Percentiles rank a stretch among this genome's conserved stretches.
These are phyloP conservation scores for Chrysoporthe cubensis DNA, from an alignment of 2,329 filamentous ascomycete species.

Conservation along the genomic window DNA sequence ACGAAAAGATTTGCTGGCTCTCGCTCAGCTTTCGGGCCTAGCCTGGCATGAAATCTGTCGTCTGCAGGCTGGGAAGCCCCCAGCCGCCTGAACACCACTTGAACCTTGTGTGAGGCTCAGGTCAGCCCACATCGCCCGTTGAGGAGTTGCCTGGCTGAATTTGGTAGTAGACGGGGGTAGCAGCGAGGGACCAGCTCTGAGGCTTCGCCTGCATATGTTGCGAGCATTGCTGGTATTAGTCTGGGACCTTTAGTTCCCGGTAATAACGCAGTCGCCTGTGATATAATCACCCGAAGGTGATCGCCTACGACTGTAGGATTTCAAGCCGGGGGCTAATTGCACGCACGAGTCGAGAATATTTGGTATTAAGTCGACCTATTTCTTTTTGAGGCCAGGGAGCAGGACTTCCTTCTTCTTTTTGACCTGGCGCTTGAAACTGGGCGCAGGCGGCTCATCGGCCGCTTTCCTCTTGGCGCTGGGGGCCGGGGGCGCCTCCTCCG, in stretches of 20 bases:
- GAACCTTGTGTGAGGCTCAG: too few species aligned
- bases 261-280: too few species aligned
- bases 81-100: too few species aligned
- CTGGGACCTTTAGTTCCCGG: too few species aligned
- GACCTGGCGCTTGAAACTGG: conserved; percentile 72
- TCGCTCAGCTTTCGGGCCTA: too few species aligned
- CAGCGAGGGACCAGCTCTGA: conserved; percentile 36
- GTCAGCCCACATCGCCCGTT: too few species aligned
- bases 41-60: too few species aligned
- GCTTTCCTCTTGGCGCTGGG: conserved; percentile 39
- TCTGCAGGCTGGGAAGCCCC: too few species aligned
- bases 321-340: not conserved
- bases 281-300: not conserved
- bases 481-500: conserved; percentile 36
- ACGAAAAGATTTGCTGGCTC: too few species aligned
- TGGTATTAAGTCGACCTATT: conserved; percentile 37
- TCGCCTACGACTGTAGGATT: not conserved
- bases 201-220: too few species aligned
- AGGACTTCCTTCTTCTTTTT: conserved; percentile 87
- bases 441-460: conserved; percentile 36
- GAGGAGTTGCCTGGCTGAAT: too few species aligned
- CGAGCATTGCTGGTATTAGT: too few species aligned
- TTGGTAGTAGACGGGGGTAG: not conserved
- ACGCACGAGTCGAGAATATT: not conserved
- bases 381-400: conserved; percentile 86